Conservation (phyloP, 2,329 filamentous ascomycete genomes). For the Aspergillus uvarum region DNA sequence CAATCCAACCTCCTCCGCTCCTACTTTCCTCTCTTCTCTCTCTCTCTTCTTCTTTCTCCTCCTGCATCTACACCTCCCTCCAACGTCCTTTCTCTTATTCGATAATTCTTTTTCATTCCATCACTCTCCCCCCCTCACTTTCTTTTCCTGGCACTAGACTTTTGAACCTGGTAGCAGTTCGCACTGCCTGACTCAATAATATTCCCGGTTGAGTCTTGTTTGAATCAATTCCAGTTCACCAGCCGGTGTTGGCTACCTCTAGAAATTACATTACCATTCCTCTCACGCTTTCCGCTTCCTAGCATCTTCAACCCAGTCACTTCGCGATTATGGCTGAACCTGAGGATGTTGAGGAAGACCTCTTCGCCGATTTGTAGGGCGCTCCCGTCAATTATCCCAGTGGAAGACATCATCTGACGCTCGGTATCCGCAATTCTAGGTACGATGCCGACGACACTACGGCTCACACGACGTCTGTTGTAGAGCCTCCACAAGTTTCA, state of each 20-base stretch:
- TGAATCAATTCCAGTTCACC: neutral
- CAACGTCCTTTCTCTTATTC: constrained; percentile 4
- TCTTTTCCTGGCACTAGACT: neutral
- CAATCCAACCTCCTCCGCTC: constrained; percentile 1
- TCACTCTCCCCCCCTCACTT: constrained; percentile 8
- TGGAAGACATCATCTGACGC: constrained; percentile 7
- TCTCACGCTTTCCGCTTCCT: constrained; percentile 1
- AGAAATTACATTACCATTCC: neutral
- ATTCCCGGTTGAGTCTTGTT: neutral
- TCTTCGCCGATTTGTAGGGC: constrained; percentile 89
- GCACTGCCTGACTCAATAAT: neutral
- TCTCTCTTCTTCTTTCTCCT: constrained; percentile 8
- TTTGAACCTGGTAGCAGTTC: neutral
- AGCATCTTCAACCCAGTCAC: neutral
- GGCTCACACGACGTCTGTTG: constrained; percentile 29
- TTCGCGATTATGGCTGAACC: constrained; percentile 67
- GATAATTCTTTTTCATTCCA: constrained; percentile 13
- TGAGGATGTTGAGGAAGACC: constrained; percentile 86
- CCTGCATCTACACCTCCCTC: constrained; percentile 5
- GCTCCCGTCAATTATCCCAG: neutral
- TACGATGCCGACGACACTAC: constrained; percentile 67
- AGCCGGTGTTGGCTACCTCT: neutral
- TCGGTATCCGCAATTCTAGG: constrained; percentile 41
- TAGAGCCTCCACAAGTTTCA: constrained; percentile 39
- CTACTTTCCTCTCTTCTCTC: neutral